A percentile compares a stretch with the other conserved stretches of the same genome.
These are phyloP conservation scores for Exophiala sp. DNA, from an alignment of 2,329 filamentous ascomycete genomes.

Conservation along the genomic window DNA sequence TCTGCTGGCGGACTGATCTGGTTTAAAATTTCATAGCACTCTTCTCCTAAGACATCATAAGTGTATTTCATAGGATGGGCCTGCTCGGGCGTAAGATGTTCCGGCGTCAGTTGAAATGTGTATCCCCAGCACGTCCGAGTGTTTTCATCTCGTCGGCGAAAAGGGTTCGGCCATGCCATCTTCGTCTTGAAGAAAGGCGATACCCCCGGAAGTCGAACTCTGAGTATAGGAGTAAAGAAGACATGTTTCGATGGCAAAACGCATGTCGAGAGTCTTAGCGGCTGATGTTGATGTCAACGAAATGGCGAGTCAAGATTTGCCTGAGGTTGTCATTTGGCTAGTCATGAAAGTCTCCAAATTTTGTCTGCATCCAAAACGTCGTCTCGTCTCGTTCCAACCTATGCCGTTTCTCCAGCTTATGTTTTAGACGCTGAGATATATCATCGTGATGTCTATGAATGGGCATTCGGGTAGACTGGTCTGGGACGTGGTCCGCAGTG, in stretches of 20 bases:
- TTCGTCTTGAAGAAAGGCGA: not conserved
- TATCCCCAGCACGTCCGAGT: constrained; percentile 57
- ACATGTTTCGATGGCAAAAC: not conserved
- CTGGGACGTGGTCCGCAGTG: not conserved
- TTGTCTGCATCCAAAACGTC: not conserved
- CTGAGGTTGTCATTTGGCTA: not conserved
- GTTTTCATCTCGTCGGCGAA: constrained; percentile 27
- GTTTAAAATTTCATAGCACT: constrained; percentile 63
- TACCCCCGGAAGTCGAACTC: not conserved
- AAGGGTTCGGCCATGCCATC: constrained; percentile 34
- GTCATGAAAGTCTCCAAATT: constrained; percentile 7
- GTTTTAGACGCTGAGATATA: not conserved
- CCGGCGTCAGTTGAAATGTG: constrained; percentile 64
- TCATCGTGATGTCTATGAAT: not conserved
- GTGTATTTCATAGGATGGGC: constrained; percentile 59
- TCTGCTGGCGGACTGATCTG: constrained; percentile 51
- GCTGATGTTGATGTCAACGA: constrained; percentile 11
- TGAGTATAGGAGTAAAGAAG: not conserved
- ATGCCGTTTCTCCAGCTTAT: too few species aligned
- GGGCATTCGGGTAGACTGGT: constrained; percentile 1
- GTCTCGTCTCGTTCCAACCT: not conserved
- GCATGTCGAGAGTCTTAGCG: not conserved
- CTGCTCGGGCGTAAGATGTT: constrained; percentile 61
- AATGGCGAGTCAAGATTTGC: constrained; percentile 6
- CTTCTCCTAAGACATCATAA: constrained; percentile 66